Evolutionary conservation across 768 basidiomycete species (phyloP), one percentile per base, ranked within the genome.

Genomic region (Mycena kentingensis): DNA sequence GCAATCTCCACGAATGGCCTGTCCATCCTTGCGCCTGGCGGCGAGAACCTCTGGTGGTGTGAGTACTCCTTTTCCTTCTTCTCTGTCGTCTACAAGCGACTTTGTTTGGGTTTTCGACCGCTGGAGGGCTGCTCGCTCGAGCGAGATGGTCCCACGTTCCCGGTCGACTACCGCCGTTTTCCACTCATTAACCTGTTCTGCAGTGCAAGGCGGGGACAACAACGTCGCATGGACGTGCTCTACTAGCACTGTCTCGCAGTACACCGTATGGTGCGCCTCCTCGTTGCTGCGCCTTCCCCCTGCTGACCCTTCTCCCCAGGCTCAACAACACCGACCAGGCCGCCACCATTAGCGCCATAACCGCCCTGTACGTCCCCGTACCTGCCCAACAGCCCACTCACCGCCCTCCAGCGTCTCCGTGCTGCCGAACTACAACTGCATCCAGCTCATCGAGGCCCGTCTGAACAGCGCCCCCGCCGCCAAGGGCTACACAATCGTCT

Each of bases 341-440:
- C 11, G n/a, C 37, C 10, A 39, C 49, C 24, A 29, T 54, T 15
- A 54, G 49, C 12, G 57, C 37, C 25, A 54, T 38, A 21, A 51
- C 49, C 18, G 29, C 52, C 2, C 22, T 58, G 57, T 53, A 22
- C 41, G 47, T 50, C 29, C 21, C 21, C 18, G 12, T 47, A 7
- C 19, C 35, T 37, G 16, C 24, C 7, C 5, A n/a, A 25, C 19
- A 8, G 11, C 36, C 37, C 2, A 19, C 54, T 13, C 25, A 18
- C 35, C n/a, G 19, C 3, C 19, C 19, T 25, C 5, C 26, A 58
- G 57, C 12, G 45, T 59, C 49, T 12, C 53, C 41, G 27, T 54
- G 13, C 49, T 54, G 57, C 46, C 47, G 13, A 59, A 59, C 53
- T 59, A 28, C 42, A 49, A 51, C 50, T 58, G 57, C 57, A 24